Base-by-base conservation (phyloP, 2,329 filamentous ascomycete species). In the Exophiala sp. region DNA sequence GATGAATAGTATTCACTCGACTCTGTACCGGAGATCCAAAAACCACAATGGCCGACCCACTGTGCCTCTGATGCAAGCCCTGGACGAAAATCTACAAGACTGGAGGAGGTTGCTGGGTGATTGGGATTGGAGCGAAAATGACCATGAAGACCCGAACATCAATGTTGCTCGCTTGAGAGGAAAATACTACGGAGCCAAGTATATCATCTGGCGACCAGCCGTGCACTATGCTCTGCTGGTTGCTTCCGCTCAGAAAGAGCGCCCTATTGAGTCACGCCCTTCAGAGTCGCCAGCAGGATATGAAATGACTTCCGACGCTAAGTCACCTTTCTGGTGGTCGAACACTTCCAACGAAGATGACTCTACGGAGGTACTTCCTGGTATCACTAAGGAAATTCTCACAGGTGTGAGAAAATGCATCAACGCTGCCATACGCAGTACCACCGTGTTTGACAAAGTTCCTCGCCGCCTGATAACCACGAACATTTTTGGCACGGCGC, bases 401-500 rank as follows among this genome's bases (percentile, higher is more conserved):
- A 68, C 77, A 4, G 78, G 38, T 88, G 87, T 57, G 79, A 67
- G 68, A 77, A 9, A 78, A 32, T 90, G 87, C 55, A 80, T 94
- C 52, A 75, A 83, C 40, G 88, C 90, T 5, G 83, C 95, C 1
- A 84, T 96, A 49, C 79, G 87, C 66, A 96, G 92, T 68, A 97
- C 92, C 0, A 81, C 84, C 50, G 89, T 91, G 1, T 95, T 97
- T 67, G 82, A 88, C 67, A 78, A 78, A 1, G 77, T 88, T 21
- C 72, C 69, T 21, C 74, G 81, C 57, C 82, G 90, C 29, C 83
- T 88, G 7, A 86, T 96, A 47, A 85, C 97, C 51, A 97, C 92
- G n/a, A 97, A 96, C 65, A 86, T 96, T 20, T 95, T 96, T 71
- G 91, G 92, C 48, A 97, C 92, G 14, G 88, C 91, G 58, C 92